Percentiles rank a stretch among this genome's conserved stretches.
These are phyloP conservation scores for Rhizopogon sp. DNA, from an alignment of 768 basidiomycete genomes.

Conservation along the genomic window DNA sequence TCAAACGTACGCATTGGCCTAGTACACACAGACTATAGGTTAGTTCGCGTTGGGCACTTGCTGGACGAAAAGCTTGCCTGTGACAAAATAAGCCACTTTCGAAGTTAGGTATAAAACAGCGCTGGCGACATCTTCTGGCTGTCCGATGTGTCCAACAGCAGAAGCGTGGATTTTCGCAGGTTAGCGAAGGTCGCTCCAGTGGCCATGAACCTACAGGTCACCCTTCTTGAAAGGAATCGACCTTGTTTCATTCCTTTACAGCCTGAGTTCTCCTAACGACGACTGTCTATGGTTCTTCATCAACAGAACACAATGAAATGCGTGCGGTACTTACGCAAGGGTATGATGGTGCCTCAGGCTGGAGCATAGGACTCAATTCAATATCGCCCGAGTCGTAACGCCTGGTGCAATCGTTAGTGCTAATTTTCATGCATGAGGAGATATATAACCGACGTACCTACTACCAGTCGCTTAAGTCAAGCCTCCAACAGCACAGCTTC, in stretches of 20 bases:
- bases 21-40: background rate
- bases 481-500: slow-evolving; percentile 20
- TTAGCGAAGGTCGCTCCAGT: background rate
- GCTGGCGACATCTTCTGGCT: slow-evolving; percentile 31
- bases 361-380: slow-evolving; percentile 37
- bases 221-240: background rate
- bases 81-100: slow-evolving; percentile 31
- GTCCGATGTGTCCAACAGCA: slow-evolving; percentile 12
- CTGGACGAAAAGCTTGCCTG: slow-evolving; percentile 17
- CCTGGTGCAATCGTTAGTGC: background rate
- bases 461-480: slow-evolving; percentile 35
- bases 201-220: background rate
- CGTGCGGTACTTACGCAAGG: slow-evolving; percentile 19
- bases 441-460: background rate
- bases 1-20: slow-evolving; percentile 21
- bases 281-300: too few relatives aligned
- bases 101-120: slow-evolving; percentile 34
- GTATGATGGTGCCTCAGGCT: slow-evolving; percentile 20
- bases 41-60: background rate
- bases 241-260: background rate
- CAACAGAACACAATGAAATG: background rate
- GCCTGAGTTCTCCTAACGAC: background rate
- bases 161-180: background rate
- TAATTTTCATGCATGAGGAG: background rate
- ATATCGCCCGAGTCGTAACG: slow-evolving; percentile 26